These are phyloP conservation scores for Ceratopteris richardii DNA, from an alignment of 75 land plant species.

Conservation along the genomic window DNA sequence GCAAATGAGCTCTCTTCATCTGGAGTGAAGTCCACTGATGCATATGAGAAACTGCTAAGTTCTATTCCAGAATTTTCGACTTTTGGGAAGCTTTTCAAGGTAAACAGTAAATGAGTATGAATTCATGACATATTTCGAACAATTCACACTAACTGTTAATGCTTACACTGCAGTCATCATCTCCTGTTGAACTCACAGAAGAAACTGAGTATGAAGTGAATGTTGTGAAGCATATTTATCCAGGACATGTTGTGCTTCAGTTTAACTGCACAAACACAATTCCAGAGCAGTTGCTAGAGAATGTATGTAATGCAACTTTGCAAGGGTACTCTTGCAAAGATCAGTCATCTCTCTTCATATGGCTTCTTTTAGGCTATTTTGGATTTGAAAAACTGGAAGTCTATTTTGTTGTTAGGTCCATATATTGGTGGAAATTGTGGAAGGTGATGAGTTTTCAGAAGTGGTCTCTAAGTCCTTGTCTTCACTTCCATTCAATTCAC, in stretches of 20 bases:
- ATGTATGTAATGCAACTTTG: constrained; percentile 32
- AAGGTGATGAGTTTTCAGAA: constrained; percentile 78
- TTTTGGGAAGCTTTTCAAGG: constrained; percentile 98
- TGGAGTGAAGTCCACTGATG: constrained; percentile 43
- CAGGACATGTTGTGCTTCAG: constrained; percentile 80
- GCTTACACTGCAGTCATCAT: constrained; percentile 77
- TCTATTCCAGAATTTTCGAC: constrained; percentile 71
- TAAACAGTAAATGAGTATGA: constrained; percentile 7
- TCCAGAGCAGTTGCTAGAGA: constrained; percentile 74
- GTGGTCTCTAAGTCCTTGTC: constrained; percentile 48
- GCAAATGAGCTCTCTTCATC: constrained; percentile 39
- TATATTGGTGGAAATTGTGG: constrained; percentile 73
- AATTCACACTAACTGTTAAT: background rate
- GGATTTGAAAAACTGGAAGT: background rate
- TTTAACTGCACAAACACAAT: constrained; percentile 97
- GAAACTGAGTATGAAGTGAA: constrained; percentile 95
- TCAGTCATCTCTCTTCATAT: too few relatives aligned
- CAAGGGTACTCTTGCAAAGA: background rate
- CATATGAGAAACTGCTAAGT: constrained; percentile 73
- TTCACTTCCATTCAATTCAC: constrained; percentile 86
- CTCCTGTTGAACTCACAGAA: constrained; percentile 91
- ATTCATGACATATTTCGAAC: background rate
- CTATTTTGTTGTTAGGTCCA: constrained; percentile 39
- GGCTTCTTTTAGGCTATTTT: background rate
- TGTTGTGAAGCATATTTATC: constrained; percentile 88